Conservation (phyloP, 306 rosid genomes). For the Canavalia ensiformis region DNA sequence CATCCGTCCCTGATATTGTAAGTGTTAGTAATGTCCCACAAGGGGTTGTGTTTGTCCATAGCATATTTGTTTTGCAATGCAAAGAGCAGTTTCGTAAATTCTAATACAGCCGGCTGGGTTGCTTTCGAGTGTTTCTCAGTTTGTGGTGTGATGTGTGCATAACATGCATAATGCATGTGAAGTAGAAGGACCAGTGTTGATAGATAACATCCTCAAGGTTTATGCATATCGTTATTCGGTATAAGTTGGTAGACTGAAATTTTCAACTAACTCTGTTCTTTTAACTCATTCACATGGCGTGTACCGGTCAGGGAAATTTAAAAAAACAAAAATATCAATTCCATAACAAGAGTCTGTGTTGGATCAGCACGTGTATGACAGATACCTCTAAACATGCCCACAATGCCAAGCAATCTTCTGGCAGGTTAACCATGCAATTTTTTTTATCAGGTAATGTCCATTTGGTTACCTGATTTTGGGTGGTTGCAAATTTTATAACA, state of each 20-base stretch:
- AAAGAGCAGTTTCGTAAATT: neutral
- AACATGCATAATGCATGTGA: conserved; percentile 12
- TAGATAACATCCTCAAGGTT: conserved; percentile 23
- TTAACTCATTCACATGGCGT: conserved; percentile 31
- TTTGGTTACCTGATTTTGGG: conserved; percentile 22
- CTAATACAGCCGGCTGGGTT: conserved; percentile 10
- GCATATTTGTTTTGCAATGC: conserved; percentile 15
- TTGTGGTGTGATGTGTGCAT: neutral
- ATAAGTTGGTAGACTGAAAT: conserved; percentile 23
- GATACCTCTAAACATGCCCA: neutral
- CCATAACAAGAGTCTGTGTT: conserved; percentile 34
- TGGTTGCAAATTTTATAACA: conserved; percentile 8
- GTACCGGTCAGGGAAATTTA: neutral
- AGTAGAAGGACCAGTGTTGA: neutral
- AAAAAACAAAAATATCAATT: neutral
- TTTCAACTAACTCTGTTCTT: conserved; percentile 37
- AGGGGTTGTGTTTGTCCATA: conserved; percentile 34
- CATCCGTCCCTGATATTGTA: neutral
- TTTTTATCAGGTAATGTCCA: neutral
- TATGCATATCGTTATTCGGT: conserved; percentile 30
- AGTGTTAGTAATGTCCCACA: conserved; percentile 28
- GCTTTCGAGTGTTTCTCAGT: conserved; percentile 7
- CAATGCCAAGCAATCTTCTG: conserved; percentile 43
- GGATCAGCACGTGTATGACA: conserved; percentile 45
- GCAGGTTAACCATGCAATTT: conserved; percentile 27